Conservation (phyloP, 192 early-diverging fungal species). For the Phycomyces nitens region DNA sequence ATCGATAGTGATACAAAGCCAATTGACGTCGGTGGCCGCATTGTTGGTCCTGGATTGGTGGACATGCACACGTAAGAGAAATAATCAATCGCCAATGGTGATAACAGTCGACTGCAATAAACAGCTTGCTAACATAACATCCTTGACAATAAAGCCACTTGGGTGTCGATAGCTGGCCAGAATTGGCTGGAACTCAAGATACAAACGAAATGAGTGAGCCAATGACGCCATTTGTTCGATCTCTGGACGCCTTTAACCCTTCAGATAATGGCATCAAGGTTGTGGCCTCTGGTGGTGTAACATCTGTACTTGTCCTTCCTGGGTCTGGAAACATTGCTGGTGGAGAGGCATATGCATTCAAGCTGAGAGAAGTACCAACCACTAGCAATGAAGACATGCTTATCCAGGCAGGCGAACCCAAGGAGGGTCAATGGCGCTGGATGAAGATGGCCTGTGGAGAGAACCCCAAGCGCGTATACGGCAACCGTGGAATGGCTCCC, state of each 20-base stretch:
- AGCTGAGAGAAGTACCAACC: constrained; percentile 49
- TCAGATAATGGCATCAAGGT: constrained; percentile 53
- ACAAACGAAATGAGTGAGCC: constrained; percentile 65
- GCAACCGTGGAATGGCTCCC: constrained; percentile 26
- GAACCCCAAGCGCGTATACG: constrained; percentile 55
- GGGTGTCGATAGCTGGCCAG: constrained; percentile 67
- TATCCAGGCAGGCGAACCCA: constrained; percentile 45
- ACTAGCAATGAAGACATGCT: constrained; percentile 65
- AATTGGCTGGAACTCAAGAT: constrained; percentile 48
- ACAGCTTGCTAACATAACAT: too few species aligned
- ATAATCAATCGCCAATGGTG: too few species aligned
- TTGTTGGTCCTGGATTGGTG: constrained; percentile 57
- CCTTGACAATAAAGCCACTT: constrained; percentile 44
- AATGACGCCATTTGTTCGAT: constrained; percentile 56
- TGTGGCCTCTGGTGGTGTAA: constrained; percentile 69
- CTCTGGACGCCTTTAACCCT: constrained; percentile 69
- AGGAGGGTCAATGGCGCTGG: constrained; percentile 52
- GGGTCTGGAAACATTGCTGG: constrained; percentile 74
- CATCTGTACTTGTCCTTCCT: constrained; percentile 70
- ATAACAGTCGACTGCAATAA: background rate
- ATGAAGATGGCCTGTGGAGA: constrained; percentile 87
- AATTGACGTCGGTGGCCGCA: constrained; percentile 49
- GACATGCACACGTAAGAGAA: constrained; percentile 41
- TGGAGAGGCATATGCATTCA: constrained; percentile 69
- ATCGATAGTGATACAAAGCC: constrained; percentile 7